Percentiles rank a stretch among this genome's conserved stretches.
Conservation (phyloP, 1,284 basidiomycete genomes). For the Pseudozyma flocculosa region DNA sequence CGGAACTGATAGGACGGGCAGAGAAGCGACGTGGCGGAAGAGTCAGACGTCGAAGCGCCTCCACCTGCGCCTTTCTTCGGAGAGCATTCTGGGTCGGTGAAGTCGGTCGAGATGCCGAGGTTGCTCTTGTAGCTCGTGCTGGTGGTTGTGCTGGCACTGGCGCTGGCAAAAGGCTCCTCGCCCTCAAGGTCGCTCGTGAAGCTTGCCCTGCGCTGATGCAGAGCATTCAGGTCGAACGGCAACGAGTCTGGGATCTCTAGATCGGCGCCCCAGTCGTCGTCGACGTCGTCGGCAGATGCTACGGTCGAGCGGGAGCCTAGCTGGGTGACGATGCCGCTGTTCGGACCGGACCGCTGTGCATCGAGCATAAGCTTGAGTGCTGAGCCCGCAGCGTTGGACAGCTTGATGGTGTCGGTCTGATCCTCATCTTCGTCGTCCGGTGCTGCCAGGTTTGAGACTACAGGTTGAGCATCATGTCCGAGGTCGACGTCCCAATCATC, state of each 20-base stretch:
- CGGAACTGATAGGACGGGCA: not conserved
- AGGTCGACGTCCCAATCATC: too few relatives aligned
- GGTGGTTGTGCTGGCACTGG: slow-evolving; percentile 23
- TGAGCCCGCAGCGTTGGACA: slow-evolving; percentile 23
- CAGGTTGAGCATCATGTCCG: too few relatives aligned
- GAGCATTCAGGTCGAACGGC: too few relatives aligned
- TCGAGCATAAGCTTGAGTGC: slow-evolving; percentile 23
- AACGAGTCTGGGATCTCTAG: too few relatives aligned
- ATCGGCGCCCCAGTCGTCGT: not conserved
- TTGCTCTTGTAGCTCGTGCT: slow-evolving; percentile 38
- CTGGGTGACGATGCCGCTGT: slow-evolving; percentile 17
- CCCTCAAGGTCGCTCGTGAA: slow-evolving; percentile 1
- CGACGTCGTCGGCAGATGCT: slow-evolving; percentile 2
- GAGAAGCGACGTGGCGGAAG: not conserved
- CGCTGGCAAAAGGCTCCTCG: slow-evolving; percentile 7
- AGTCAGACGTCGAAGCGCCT: not conserved
- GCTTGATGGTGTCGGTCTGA: slow-evolving; percentile 37
- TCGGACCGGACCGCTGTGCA: slow-evolving; percentile 11
- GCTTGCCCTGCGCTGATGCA: not conserved
- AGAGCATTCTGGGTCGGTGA: slow-evolving; percentile 36
- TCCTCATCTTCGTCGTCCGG: slow-evolving; percentile 5
- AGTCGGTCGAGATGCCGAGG: slow-evolving; percentile 36
- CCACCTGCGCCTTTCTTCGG: slow-evolving; percentile 9
- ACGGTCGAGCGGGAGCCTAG: slow-evolving; percentile 8
- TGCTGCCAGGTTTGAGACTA: not conserved